A percentile compares a stretch with the other conserved stretches of the same genome.
Conservation (phyloP, 2,329 filamentous ascomycete species). For the Lasiodiplodia sp. region DNA sequence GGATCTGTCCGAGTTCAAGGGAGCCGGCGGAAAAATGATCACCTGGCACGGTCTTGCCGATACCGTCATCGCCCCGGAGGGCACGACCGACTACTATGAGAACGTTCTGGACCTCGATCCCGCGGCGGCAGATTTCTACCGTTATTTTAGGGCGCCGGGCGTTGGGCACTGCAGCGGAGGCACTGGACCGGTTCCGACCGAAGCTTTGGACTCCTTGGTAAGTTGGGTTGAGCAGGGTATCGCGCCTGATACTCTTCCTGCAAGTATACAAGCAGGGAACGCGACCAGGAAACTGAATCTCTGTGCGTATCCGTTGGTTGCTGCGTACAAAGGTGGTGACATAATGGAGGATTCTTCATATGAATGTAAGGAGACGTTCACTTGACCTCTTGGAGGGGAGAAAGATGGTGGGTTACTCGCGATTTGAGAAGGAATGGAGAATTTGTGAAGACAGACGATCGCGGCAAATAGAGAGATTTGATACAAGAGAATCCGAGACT, state of each 20-base stretch:
- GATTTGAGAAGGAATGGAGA: not conserved
- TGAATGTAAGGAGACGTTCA: not conserved
- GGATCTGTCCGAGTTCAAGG: constrained; percentile 48
- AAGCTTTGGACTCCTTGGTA: constrained; percentile 13
- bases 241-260: constrained; percentile 22
- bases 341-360: not conserved
- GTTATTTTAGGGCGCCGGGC: constrained; percentile 32
- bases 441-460: not conserved
- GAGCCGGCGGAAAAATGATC: constrained; percentile 52
- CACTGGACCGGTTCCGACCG: not conserved
- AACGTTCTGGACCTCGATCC: constrained; percentile 23
- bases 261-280: not conserved
- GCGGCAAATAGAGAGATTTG: not conserved
- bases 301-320: constrained; percentile 14
- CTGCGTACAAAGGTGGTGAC: constrained; percentile 8
- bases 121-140: constrained; percentile 31
- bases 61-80: constrained; percentile 11
- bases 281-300: not conserved
- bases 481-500: not conserved
- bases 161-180: constrained; percentile 31
- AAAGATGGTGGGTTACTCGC: not conserved
- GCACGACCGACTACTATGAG: constrained; percentile 18
- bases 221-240: constrained; percentile 30
- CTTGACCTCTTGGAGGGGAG: not conserved
- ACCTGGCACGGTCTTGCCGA: constrained; percentile 49